Conservation (phyloP, 805 yeast species). For the Wickerhamiella vanderwaltii region DNA sequence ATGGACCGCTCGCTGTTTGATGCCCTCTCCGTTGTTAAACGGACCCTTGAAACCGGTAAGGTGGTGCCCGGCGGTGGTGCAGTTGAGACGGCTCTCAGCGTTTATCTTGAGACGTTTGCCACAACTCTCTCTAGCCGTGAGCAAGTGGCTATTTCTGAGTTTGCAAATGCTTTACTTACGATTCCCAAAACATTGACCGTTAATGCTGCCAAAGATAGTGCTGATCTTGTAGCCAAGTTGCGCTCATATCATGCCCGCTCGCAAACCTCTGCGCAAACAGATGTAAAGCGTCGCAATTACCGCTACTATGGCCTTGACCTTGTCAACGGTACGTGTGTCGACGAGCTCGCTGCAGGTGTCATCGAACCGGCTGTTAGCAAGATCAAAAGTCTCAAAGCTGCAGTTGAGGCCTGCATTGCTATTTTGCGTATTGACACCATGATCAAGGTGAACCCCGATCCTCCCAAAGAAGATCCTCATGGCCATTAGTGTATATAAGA, state of each 20-base stretch:
- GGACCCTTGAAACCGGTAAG: constrained; percentile 85
- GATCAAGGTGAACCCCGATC: constrained; percentile 95
- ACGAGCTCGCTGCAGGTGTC: constrained; percentile 74
- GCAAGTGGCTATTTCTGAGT: constrained; percentile 95
- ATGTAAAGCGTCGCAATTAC: constrained; percentile 70
- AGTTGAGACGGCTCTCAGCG: constrained; percentile 93
- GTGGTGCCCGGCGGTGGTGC: constrained; percentile 99
- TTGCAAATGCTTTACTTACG: constrained; percentile 76
- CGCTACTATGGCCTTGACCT: constrained; percentile 88
- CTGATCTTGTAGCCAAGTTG: constrained; percentile 86
- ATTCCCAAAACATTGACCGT: constrained; percentile 96
- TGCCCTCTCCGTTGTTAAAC: constrained; percentile 84
- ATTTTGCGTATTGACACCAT: constrained; percentile 95
- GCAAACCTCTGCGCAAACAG: constrained; percentile 76
- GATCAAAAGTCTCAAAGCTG: constrained; percentile 84
- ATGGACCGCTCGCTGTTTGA: constrained; percentile 97
- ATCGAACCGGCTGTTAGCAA: constrained; percentile 92
- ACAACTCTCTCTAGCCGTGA: constrained; percentile 96
- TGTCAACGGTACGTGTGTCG: constrained; percentile 81
- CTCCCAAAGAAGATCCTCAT: constrained; percentile 68
- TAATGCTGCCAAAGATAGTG: constrained; percentile 94
- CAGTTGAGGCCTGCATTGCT: constrained; percentile 96
- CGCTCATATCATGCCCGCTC: constrained; percentile 95
- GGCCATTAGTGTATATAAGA: constrained; percentile 29
- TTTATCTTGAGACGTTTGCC: constrained; percentile 91